phyloP scores from a whole-genome alignment of 768 basidiomycete genomes.

The Podaxis pistillaris region DNA sequence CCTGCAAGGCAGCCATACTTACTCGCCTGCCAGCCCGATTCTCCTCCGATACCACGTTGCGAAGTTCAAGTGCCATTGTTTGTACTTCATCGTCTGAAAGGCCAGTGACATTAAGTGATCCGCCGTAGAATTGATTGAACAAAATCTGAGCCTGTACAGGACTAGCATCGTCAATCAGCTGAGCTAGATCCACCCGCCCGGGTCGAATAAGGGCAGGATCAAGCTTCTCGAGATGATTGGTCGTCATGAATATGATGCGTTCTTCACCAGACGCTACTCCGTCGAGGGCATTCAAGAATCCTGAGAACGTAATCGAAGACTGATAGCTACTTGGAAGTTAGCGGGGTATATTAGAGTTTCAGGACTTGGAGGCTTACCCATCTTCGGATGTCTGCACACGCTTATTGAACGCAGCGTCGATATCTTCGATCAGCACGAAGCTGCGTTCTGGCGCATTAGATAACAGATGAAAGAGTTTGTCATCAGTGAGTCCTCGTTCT shows the following conservation, averaged over 20 bases:
- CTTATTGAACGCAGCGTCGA: conserved; percentile 96
- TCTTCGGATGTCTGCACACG: conserved; percentile 89
- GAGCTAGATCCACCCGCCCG: conserved; percentile 87
- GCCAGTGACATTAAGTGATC: conserved; percentile 29
- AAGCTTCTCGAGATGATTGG: conserved; percentile 88
- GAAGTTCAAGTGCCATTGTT: conserved; percentile 50
- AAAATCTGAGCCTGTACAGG: conserved; percentile 75
- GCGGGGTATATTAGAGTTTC: conserved; percentile 13
- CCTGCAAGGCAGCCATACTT: conserved; percentile 97
- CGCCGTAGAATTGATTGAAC: conserved; percentile 83
- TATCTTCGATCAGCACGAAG: conserved; percentile 94
- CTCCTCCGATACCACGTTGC: conserved; percentile 52
- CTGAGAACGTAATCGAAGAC: conserved; percentile 95
- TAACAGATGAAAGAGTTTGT: conserved; percentile 91
- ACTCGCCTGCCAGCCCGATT: conserved; percentile 54
- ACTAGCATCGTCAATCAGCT: conserved; percentile 84
- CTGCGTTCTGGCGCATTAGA: conserved; percentile 92
- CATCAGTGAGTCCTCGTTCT: conserved; percentile 93
- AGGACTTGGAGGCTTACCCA: conserved; percentile 55
- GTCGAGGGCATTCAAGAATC: conserved; percentile 94
- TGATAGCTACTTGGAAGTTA: conserved; percentile 64
- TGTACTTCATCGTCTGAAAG: conserved; percentile 35
- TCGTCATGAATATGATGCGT: conserved; percentile 98
- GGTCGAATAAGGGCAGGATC: conserved; percentile 96
- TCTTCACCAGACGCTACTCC: conserved; percentile 98